phyloP scores from a whole-genome alignment of 2,329 filamentous ascomycete species.

The Hypoxylon sp. region DNA sequence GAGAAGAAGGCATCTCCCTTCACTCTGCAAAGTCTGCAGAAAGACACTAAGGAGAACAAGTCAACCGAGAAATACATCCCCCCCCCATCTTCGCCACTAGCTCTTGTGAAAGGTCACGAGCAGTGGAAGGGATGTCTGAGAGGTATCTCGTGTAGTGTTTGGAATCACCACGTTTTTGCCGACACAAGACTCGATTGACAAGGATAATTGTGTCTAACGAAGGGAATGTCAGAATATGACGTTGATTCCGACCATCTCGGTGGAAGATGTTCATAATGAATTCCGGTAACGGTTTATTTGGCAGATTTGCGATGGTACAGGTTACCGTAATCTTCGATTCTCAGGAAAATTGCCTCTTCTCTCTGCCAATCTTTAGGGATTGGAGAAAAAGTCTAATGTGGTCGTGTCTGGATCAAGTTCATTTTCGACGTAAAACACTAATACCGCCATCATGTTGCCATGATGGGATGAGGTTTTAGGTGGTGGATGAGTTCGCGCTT shows the following conservation, averaged over 20 bases:
- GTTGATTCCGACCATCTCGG: not conserved
- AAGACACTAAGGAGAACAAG: not conserved
- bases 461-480: not conserved
- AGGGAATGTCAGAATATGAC: not conserved
- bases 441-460: not conserved
- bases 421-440: not conserved
- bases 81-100: constrained; percentile 7
- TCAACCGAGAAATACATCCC: not conserved
- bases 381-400: not conserved
- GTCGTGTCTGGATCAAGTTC: not conserved
- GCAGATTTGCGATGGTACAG: not conserved
- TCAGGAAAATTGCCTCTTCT: not conserved
- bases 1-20: not conserved
- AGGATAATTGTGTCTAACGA: too few species aligned
- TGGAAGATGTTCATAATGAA: not conserved
- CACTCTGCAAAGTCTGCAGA: not conserved
- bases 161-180: not conserved
- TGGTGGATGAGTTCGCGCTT: not conserved
- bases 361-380: not conserved
- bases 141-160: not conserved
- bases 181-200: too few species aligned
- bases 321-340: not conserved
- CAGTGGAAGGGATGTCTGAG: not conserved
- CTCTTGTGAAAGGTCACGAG: not conserved
- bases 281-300: not conserved